Conservation (phyloP, 441 rosid species). For the Breynia disticha region DNA sequence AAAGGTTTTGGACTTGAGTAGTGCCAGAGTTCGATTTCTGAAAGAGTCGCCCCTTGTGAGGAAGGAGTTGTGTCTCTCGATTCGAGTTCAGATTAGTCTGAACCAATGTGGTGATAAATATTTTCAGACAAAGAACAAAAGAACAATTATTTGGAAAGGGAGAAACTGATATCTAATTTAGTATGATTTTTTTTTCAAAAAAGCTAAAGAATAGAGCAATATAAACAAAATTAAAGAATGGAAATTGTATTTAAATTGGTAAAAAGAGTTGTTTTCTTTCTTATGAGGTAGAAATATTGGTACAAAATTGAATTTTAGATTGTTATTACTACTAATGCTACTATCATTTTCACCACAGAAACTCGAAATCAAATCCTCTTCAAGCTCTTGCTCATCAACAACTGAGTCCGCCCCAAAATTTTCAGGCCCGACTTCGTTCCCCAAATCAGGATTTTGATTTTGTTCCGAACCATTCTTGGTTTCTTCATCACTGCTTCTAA, state of each 20-base stretch:
- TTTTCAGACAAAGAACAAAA: no score
- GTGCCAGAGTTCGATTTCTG: no score
- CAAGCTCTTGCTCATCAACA: constrained; percentile 17
- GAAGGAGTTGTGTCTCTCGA: not conserved
- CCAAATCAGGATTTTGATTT: constrained; percentile 6
- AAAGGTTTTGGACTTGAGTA: no score
- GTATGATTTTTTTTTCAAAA: no score
- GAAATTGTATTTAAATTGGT: no score
- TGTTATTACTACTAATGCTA: constrained; percentile 1
- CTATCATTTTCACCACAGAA: constrained; percentile 4
- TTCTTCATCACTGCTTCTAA: constrained; percentile 42
- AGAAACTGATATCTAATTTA: no score
- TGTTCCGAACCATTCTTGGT: constrained; percentile 9
- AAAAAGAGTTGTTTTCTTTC: constrained; percentile 4
- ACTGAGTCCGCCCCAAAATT: constrained; percentile 8
- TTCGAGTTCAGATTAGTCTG: not conserved
- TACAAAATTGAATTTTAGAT: constrained; percentile 17
- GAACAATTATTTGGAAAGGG: no score
- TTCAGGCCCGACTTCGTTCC: constrained; percentile 14
- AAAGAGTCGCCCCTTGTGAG: no score
- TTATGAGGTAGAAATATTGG: constrained; percentile 15
- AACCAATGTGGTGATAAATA: no score
- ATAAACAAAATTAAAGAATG: no score
- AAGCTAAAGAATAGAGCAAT: no score
- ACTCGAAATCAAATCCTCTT: constrained; percentile 12